Conservation (phyloP, 345 rosid species). For the Aquilaria sinensis region DNA sequence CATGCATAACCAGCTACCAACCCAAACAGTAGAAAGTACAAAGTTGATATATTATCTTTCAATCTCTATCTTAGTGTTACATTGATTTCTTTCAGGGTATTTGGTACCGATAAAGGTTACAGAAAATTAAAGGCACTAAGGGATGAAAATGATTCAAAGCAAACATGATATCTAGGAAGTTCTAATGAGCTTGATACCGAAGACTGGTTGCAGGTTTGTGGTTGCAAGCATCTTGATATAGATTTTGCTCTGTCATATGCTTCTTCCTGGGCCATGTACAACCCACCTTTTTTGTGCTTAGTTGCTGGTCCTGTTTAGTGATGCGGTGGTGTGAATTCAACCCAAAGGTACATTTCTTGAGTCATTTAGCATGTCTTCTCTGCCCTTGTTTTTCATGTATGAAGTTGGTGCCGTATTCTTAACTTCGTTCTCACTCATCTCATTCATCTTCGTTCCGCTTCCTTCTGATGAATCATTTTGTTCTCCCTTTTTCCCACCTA, state of each 20-base stretch:
- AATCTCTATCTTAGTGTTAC: not conserved
- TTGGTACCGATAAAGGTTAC: conserved; percentile 91
- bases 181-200: conserved; percentile 17
- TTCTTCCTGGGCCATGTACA: conserved; percentile 22
- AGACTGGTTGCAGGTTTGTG: conserved; percentile 13
- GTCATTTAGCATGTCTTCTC: conserved; percentile 10
- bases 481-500: too few relatives aligned
- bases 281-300: conserved; percentile 17
- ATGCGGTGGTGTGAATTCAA: conserved; percentile 20
- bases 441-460: too few relatives aligned
- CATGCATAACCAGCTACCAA: not conserved
- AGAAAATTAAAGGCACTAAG: conserved; percentile 76
- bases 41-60: not conserved
- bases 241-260: conserved; percentile 20
- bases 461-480: too few relatives aligned
- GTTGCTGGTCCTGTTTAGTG: conserved; percentile 18
- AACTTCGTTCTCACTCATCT: not conserved
- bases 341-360: conserved; percentile 14
- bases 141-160: conserved; percentile 34
- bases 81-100: conserved; percentile 52
- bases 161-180: conserved; percentile 23
- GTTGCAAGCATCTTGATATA: conserved; percentile 11
- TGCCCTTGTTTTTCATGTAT: conserved; percentile 16
- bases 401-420: conserved; percentile 16
- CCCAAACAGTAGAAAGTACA: not conserved